These are phyloP conservation scores for Boletus vinaceobasis DNA, from an alignment of 768 basidiomycete species.

Conservation along the genomic window DNA sequence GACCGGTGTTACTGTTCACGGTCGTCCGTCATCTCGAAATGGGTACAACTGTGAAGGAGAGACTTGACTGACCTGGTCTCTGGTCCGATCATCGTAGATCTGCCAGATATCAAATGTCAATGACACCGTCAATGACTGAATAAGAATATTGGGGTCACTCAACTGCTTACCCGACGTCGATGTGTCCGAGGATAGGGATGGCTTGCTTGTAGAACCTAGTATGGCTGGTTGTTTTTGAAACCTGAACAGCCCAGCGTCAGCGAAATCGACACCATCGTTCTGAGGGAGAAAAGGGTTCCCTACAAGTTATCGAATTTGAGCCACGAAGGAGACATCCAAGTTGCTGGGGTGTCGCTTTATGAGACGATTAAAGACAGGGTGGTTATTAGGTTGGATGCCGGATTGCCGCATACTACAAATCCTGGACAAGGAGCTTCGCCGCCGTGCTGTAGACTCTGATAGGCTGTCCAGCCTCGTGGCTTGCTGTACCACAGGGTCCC, in stretches of 20 bases:
- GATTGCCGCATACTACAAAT: neutral
- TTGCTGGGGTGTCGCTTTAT: neutral
- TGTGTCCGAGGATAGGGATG: neutral
- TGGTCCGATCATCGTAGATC: slow-evolving; percentile 3
- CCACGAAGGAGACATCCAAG: slow-evolving; percentile 3
- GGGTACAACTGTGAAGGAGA: neutral
- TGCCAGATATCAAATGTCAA: neutral
- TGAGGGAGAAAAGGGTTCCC: neutral
- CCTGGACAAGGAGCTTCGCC: neutral
- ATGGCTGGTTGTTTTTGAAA: neutral
- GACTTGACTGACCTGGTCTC: slow-evolving; percentile 3
- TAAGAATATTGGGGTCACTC: neutral
- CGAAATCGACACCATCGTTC: neutral
- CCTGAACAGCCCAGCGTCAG: slow-evolving; percentile 2
- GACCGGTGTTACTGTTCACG: neutral
- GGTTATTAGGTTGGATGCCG: neutral
- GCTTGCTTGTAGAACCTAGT: neutral
- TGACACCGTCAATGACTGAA: neutral
- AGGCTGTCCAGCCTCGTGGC: neutral
- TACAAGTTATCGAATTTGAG: slow-evolving; percentile 9
- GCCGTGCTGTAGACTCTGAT: neutral
- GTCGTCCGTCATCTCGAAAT: neutral
- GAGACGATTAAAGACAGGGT: neutral
- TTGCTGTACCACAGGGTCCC: neutral
- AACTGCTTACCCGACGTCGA: slow-evolving; percentile 9